Percentiles rank a stretch among this genome's conserved stretches.
phyloP scores from a whole-genome alignment of 306 rosid species.

The Prunus fruticosa region DNA sequence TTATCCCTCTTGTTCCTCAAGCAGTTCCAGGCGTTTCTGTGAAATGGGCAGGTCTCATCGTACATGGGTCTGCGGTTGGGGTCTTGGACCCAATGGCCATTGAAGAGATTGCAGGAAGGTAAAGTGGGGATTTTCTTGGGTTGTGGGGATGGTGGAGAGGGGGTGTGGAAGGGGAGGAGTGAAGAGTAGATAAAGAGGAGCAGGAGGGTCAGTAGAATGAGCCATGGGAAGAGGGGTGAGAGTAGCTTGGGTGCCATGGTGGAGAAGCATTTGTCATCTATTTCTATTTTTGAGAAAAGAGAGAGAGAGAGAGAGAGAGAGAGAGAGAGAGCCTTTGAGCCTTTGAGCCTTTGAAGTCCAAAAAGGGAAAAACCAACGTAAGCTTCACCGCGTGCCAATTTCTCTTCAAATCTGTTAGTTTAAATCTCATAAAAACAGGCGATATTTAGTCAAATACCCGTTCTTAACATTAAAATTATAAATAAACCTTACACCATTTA shows the following conservation, averaged over 20 bases:
- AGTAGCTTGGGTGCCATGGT: conserved; percentile 59
- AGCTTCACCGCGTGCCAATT: not conserved
- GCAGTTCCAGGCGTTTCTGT: conserved; percentile 92
- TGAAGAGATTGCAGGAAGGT: conserved; percentile 52
- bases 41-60: conserved; percentile 79
- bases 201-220: conserved; percentile 47
- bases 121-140: conserved; percentile 14
- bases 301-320: too few relatives aligned
- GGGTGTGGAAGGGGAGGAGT: conserved; percentile 31
- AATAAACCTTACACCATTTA: too few relatives aligned
- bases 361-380: not conserved
- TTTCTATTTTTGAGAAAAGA: not conserved
- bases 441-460: too few relatives aligned
- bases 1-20: conserved; percentile 68
- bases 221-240: conserved; percentile 56
- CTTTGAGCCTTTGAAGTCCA: too few relatives aligned
- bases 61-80: conserved; percentile 59
- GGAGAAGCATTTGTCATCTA: not conserved
- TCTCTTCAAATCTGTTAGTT: too few relatives aligned
- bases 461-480: too few relatives aligned
- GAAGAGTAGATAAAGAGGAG: conserved; percentile 50
- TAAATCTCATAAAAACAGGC: too few relatives aligned
- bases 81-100: conserved; percentile 62
- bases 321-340: not conserved
- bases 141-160: conserved; percentile 18